phyloP scores from a whole-genome alignment of 306 rosid genomes.

The Biancaea sappan region DNA sequence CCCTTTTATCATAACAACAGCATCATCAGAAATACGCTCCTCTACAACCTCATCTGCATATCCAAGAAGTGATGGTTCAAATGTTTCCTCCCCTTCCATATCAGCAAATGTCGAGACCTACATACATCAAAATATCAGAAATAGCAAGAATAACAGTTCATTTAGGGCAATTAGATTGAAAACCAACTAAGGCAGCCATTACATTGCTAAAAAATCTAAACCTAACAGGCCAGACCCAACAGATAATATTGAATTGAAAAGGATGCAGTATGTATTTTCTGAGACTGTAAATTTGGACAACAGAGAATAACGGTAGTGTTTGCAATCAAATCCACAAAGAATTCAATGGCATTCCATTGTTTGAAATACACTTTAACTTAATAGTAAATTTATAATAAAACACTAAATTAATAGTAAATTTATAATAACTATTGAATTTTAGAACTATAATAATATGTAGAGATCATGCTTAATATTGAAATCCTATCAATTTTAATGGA shows the following conservation, averaged over 20 bases:
- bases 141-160: conserved; percentile 4
- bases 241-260: background rate
- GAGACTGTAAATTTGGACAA: background rate
- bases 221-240: background rate
- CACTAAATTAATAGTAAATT: no score
- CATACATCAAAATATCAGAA: conserved; percentile 28
- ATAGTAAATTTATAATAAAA: no score
- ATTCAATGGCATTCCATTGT: background rate
- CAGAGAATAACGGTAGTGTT: background rate
- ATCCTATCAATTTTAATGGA: no score
- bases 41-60: conserved; percentile 95
- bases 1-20: conserved; percentile 87
- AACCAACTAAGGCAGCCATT: background rate
- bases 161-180: background rate
- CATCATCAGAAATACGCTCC: conserved; percentile 92
- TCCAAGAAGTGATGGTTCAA: conserved; percentile 92
- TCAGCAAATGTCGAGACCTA: conserved; percentile 99
- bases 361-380: background rate
- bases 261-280: background rate
- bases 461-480: no score
- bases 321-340: background rate
- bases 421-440: no score
- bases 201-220: background rate
- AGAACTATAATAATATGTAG: no score
- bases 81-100: conserved; percentile 99